Conservation (phyloP, 305 asterid genomes). For the Ilex paraguariensis region DNA sequence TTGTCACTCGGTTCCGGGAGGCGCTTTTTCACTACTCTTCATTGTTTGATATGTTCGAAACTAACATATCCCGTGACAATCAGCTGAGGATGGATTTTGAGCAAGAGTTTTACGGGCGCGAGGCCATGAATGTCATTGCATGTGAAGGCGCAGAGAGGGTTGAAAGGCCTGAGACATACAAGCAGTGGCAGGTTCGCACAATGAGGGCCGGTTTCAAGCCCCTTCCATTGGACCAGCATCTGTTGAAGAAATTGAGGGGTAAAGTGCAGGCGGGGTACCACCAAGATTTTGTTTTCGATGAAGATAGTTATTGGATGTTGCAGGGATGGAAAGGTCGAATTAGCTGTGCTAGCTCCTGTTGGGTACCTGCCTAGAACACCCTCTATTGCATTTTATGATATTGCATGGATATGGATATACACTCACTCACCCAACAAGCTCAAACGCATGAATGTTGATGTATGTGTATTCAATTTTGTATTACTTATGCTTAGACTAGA, state of each 20-base stretch:
- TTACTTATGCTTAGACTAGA: too few species aligned
- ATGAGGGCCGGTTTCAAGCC: conserved; percentile 77
- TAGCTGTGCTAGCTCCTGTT: conserved; percentile 56
- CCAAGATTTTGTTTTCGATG: conserved; percentile 62
- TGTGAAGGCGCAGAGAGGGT: conserved; percentile 87
- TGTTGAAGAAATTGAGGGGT: conserved; percentile 46
- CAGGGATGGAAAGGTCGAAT: conserved; percentile 94
- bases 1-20: conserved; percentile 75
- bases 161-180: conserved; percentile 84
- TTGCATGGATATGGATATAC: too few species aligned
- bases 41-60: conserved; percentile 77
- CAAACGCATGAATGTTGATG: too few species aligned
- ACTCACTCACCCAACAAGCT: too few species aligned
- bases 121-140: conserved; percentile 70
- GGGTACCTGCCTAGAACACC: conserved; percentile 44
- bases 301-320: conserved; percentile 74
- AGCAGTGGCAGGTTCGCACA: conserved; percentile 75
- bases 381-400: too few species aligned
- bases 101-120: conserved; percentile 69
- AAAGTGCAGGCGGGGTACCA: conserved; percentile 49
- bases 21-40: conserved; percentile 79
- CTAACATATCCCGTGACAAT: conserved; percentile 56
- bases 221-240: conserved; percentile 39
- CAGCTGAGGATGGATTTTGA: conserved; percentile 60
- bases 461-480: too few species aligned